These are phyloP conservation scores for Flagelloscypha sp. DNA, from an alignment of 768 basidiomycete species.

Conservation along the genomic window DNA sequence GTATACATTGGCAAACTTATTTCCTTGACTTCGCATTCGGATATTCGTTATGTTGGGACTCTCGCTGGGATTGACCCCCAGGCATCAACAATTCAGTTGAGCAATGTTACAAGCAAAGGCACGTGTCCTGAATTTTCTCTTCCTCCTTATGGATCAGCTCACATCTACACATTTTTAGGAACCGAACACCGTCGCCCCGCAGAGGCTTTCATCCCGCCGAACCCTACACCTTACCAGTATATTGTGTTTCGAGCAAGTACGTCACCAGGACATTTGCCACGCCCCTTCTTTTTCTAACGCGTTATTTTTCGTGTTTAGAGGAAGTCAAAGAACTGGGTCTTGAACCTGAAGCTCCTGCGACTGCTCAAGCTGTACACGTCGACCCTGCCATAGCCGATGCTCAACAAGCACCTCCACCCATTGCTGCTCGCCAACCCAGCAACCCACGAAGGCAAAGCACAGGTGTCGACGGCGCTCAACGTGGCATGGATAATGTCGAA, in stretches of 20 bases:
- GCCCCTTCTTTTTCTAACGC: too few relatives aligned
- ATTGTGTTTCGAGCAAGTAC: slow-evolving; percentile 87
- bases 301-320: too few relatives aligned
- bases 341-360: slow-evolving; percentile 50
- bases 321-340: slow-evolving; percentile 88
- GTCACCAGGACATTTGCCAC: too few relatives aligned
- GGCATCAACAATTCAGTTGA: slow-evolving; percentile 81
- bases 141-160: neutral
- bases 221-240: slow-evolving; percentile 77
- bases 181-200: slow-evolving; percentile 72
- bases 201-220: slow-evolving; percentile 80
- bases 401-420: slow-evolving; percentile 29
- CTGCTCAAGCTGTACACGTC: slow-evolving; percentile 23
- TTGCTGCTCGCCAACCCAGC: slow-evolving; percentile 6
- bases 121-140: slow-evolving; percentile 3
- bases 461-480: slow-evolving; percentile 10
- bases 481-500: slow-evolving; percentile 36
- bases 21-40: slow-evolving; percentile 83
- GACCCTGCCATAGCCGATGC: slow-evolving; percentile 47
- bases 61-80: slow-evolving; percentile 80
- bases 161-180: slow-evolving; percentile 39
- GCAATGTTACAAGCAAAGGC: slow-evolving; percentile 52
- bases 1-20: too few relatives aligned
- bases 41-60: slow-evolving; percentile 85
- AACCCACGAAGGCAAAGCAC: slow-evolving; percentile 3